Base-by-base conservation (phyloP, 2,329 filamentous ascomycete species). In the Aspergillus fumigatiaffinis region DNA sequence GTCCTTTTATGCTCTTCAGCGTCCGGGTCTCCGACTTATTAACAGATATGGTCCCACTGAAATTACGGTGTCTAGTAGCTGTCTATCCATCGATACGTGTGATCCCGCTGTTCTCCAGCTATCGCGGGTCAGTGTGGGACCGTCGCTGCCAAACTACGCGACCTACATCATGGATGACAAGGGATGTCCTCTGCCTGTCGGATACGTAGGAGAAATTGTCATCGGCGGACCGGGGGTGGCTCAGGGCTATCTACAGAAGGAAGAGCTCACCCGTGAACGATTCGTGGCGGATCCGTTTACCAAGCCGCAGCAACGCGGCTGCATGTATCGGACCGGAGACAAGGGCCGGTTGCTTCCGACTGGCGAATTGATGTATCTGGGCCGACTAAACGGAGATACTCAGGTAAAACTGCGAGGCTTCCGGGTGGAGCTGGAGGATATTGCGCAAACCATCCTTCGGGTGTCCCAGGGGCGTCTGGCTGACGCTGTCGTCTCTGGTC, bases 31-130 rank as follows among this genome's bases (percentile, higher is more conserved):
- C 4, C n/a, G 21, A 12, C 23, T 57, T 8, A 29, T 53, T 17
- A 58, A 58, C 20, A 14, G 26, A 1, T 60, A 60, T 23, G 53
- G 55, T 4, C 47, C 55, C 3, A 21, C 50, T 2, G 58, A 57
- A 20, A 47, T 21, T 0, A 44, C 50, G 3, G 21, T 52, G 28
- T 28, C 28, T 8, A 28, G 28, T 28, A 28, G 28, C 8, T 28
- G 28, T 28, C 28, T 28, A 28, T 28, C 28, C 2, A 28, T 28
- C 28, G 28, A 28, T 28, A 28, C 28, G 7, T 28, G 28, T 28
- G 28, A 28, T 28, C 28, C 28, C 2, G 28, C 28, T 2, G 28
- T 28, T 28, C 28, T 28, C 28, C 28, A 28, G 8, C 28, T 28
- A 9, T 28, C 28, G 28, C 28, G 28, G 28, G 28, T 28, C 8